phyloP scores from a whole-genome alignment of 345 rosid genomes.

The Litchi chinensis region DNA sequence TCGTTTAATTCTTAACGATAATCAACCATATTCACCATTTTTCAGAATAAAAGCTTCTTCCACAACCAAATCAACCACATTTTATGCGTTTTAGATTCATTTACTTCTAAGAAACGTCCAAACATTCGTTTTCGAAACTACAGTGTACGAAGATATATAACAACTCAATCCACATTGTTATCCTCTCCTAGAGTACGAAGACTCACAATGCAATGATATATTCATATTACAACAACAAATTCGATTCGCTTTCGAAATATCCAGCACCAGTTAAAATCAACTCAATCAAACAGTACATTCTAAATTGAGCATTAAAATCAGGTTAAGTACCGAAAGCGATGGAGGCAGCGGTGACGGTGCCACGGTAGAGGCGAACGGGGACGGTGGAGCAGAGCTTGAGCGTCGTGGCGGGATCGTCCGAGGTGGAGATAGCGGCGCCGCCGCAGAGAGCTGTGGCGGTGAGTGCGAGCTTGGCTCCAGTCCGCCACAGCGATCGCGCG shows the following conservation, averaged over 20 bases:
- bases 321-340: conserved; percentile 69
- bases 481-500: conserved; percentile 69
- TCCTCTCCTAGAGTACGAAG: not conserved
- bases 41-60: not conserved
- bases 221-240: not conserved
- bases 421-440: conserved; percentile 62
- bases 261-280: not conserved
- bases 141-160: not conserved
- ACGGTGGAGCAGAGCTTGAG: conserved; percentile 80
- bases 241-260: not conserved
- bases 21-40: not conserved
- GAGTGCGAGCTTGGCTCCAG: conserved; percentile 55
- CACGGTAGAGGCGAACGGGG: conserved; percentile 72
- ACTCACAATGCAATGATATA: not conserved
- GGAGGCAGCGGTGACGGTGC: conserved; percentile 77
- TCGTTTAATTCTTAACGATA: not conserved
- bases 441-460: conserved; percentile 59
- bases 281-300: not conserved
- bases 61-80: not conserved
- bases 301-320: not conserved
- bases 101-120: not conserved
- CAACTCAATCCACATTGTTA: not conserved
- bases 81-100: not conserved
- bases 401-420: conserved; percentile 71
- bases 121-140: not conserved